Evolutionary conservation across 345 rosid genomes (phyloP).

Genomic region (Arabis hirsuta): DNA sequence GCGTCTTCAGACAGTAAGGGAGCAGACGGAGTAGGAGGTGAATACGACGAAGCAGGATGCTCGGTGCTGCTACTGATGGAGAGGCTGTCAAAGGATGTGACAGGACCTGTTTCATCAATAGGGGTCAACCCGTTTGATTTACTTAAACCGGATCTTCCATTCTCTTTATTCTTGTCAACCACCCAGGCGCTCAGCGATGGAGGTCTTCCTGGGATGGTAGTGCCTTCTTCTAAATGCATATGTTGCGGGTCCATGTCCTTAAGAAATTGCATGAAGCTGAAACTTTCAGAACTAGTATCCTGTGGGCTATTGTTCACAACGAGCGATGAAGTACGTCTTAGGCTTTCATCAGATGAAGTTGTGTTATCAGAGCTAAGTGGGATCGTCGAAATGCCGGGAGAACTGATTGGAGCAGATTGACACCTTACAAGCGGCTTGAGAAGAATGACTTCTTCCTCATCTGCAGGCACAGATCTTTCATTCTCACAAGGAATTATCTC

Average conservation of each 20-base stretch:
- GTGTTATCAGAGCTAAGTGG: slow-evolving; percentile 39
- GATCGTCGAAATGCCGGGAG: slow-evolving; percentile 36
- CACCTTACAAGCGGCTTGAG: slow-evolving; percentile 87
- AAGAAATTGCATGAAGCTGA: slow-evolving; percentile 59
- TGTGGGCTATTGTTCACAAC: slow-evolving; percentile 59
- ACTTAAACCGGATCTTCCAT: slow-evolving; percentile 44
- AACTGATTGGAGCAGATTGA: slow-evolving; percentile 79
- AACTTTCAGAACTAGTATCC: slow-evolving; percentile 43
- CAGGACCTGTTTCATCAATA: slow-evolving; percentile 58
- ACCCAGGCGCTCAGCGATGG: slow-evolving; percentile 94
- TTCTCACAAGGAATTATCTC: slow-evolving; percentile 37
- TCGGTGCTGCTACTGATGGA: slow-evolving; percentile 48
- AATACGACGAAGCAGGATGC: slow-evolving; percentile 52
- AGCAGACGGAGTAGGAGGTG: slow-evolving; percentile 79
- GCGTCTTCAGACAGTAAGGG: slow-evolving; percentile 87
- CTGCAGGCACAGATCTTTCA: slow-evolving; percentile 53
- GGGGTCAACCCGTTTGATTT: slow-evolving; percentile 53
- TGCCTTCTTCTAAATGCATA: slow-evolving; percentile 45
- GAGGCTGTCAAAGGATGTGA: slow-evolving; percentile 58
- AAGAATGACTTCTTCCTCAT: slow-evolving; percentile 95
- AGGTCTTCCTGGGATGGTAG: slow-evolving; percentile 61
- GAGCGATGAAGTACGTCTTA: slow-evolving; percentile 77
- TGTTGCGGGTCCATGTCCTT: slow-evolving; percentile 45
- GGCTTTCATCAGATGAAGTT: slow-evolving; percentile 61
- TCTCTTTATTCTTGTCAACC: slow-evolving; percentile 50